phyloP scores from a whole-genome alignment of 345 rosid genomes.

The Clausena lansium region DNA sequence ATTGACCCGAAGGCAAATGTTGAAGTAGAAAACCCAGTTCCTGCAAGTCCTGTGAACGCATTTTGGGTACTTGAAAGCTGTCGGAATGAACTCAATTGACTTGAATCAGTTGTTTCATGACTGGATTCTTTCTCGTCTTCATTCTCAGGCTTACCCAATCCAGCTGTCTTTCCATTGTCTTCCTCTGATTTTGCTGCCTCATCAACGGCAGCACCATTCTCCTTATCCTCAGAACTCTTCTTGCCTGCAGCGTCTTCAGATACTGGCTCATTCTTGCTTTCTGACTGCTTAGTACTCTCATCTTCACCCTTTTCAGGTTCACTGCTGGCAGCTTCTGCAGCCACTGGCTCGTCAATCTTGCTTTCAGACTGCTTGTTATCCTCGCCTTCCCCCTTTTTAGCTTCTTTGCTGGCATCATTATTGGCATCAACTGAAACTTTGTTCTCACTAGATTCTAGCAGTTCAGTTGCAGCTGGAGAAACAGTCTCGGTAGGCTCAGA shows the following conservation, averaged over 20 bases:
- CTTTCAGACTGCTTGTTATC: slow-evolving; percentile 23
- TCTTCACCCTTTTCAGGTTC: slow-evolving; percentile 22
- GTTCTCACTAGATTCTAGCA: slow-evolving; percentile 21
- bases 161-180: slow-evolving; percentile 34
- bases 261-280: slow-evolving; percentile 28
- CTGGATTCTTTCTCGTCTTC: slow-evolving; percentile 34
- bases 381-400: slow-evolving; percentile 21
- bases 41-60: slow-evolving; percentile 91
- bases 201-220: slow-evolving; percentile 21
- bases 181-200: slow-evolving; percentile 41
- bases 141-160: slow-evolving; percentile 33
- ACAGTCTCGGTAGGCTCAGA: slow-evolving; percentile 26
- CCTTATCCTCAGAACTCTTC: slow-evolving; percentile 27
- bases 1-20: slow-evolving; percentile 67
- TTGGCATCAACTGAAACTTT: slow-evolving; percentile 27
- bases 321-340: slow-evolving; percentile 15
- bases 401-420: slow-evolving; percentile 13
- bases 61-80: slow-evolving; percentile 95
- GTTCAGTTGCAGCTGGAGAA: slow-evolving; percentile 37
- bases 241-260: slow-evolving; percentile 20
- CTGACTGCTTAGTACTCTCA: slow-evolving; percentile 22
- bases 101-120: slow-evolving; percentile 38
- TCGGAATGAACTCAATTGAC: slow-evolving; percentile 71
- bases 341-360: slow-evolving; percentile 25
- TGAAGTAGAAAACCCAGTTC: slow-evolving; percentile 74